A percentile compares a stretch with the other conserved stretches of the same genome.
Conservation (phyloP, 345 rosid genomes). For the Aquilaria sinensis region DNA sequence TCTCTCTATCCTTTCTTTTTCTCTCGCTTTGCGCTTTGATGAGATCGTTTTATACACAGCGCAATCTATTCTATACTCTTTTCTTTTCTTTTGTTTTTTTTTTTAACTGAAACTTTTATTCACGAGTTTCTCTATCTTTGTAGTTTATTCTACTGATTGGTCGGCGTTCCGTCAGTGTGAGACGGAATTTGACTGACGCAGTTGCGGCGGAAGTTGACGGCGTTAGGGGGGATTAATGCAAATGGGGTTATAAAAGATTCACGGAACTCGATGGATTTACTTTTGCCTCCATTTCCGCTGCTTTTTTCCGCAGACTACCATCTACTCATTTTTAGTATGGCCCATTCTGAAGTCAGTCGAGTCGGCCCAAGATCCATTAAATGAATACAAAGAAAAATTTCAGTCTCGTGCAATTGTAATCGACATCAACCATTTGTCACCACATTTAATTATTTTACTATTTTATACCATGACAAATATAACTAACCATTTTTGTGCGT, state of each 20-base stretch:
- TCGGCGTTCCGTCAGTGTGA: slow-evolving; percentile 18
- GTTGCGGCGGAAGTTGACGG: slow-evolving; percentile 41
- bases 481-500: no score
- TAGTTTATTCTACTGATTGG: not conserved
- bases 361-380: slow-evolving; percentile 17
- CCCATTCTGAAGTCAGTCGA: slow-evolving; percentile 14
- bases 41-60: slow-evolving; percentile 31
- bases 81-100: slow-evolving; percentile 2
- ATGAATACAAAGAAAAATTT: not conserved
- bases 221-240: slow-evolving; percentile 17
- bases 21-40: slow-evolving; percentile 15
- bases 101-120: not conserved
- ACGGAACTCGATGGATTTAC: slow-evolving; percentile 22
- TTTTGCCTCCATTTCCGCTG: not conserved
- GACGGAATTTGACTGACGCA: slow-evolving; percentile 37
- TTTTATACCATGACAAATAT: no score
- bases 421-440: slow-evolving; percentile 20
- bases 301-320: not conserved
- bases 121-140: no score
- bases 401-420: slow-evolving; percentile 41
- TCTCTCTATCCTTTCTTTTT: not conserved
- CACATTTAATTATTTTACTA: no score
- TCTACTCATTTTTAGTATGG: slow-evolving; percentile 7
- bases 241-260: not conserved
- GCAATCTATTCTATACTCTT: not conserved